Evolutionary conservation across 1,139 yeast genomes (phyloP).

Genomic region (Keqinozyma sinolaborantium): DNA sequence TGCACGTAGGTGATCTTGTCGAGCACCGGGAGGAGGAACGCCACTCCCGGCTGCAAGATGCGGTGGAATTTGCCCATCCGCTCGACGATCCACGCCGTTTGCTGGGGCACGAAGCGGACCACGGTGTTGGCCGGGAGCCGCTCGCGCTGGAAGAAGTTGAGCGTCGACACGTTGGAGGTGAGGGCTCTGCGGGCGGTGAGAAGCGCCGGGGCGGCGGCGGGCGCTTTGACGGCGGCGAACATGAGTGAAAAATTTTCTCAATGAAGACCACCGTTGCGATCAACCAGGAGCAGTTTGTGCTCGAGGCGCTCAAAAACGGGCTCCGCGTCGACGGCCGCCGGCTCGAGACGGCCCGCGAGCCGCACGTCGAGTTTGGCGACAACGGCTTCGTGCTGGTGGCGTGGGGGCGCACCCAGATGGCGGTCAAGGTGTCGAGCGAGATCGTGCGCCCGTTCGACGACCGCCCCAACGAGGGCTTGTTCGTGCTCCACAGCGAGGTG

Average conservation of each 20-base stretch:
- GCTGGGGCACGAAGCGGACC: slow-evolving; percentile 81
- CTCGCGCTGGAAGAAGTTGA: slow-evolving; percentile 66
- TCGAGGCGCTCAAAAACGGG: slow-evolving; percentile 60
- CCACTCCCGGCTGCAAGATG: slow-evolving; percentile 75
- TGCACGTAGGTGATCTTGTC: slow-evolving; percentile 81
- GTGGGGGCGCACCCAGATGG: slow-evolving; percentile 72
- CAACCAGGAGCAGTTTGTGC: slow-evolving; percentile 61
- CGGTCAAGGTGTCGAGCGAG: slow-evolving; percentile 76
- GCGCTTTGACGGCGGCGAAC: too few relatives aligned
- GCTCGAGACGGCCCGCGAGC: slow-evolving; percentile 60
- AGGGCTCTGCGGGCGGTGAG: background rate
- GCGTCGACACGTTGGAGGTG: slow-evolving; percentile 12
- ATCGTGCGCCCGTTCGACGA: slow-evolving; percentile 85
- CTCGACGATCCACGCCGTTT: slow-evolving; percentile 88
- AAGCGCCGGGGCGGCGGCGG: too few relatives aligned
- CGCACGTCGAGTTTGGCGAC: slow-evolving; percentile 57
- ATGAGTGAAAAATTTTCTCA: slow-evolving; percentile 6
- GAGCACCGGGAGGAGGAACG: slow-evolving; percentile 65
- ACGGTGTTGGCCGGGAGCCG: slow-evolving; percentile 72
- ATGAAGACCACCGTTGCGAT: slow-evolving; percentile 52
- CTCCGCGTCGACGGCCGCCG: slow-evolving; percentile 68
- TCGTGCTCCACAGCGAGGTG: slow-evolving; percentile 79
- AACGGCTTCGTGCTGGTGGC: slow-evolving; percentile 79
- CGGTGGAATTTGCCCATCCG: slow-evolving; percentile 84
- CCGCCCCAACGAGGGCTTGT: slow-evolving; percentile 90